These are phyloP conservation scores for Crucibulum laeve DNA, from an alignment of 768 basidiomycete genomes.

Conservation along the genomic window DNA sequence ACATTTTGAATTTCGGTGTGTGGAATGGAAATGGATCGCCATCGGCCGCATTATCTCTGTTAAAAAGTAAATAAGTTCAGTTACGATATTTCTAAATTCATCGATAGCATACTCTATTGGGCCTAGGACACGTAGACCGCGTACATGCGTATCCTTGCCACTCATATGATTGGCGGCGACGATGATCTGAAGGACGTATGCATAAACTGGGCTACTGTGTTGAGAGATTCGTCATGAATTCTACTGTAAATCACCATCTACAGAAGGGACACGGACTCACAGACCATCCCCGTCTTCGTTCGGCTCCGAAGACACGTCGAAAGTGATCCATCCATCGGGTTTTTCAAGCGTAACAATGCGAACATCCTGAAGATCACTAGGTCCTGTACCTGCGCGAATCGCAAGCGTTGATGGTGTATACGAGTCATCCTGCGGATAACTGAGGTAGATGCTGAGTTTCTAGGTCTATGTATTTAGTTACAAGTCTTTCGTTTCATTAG, in stretches of 20 bases:
- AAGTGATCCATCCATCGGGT: conserved; percentile 92
- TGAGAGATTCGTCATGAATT: conserved; percentile 3
- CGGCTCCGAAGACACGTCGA: conserved; percentile 77
- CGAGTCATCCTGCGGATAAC: conserved; percentile 85
- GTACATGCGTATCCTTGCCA: conserved; percentile 97
- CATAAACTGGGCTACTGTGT: conserved; percentile 79
- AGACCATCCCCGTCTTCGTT: conserved; percentile 76
- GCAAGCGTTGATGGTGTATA: conserved; percentile 93
- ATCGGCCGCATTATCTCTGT: conserved; percentile 41
- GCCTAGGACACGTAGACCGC: conserved; percentile 85
- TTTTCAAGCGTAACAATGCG: conserved; percentile 80
- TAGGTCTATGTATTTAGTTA: conserved; percentile 25
- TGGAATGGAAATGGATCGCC: conserved; percentile 75
- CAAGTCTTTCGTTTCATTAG: background rate
- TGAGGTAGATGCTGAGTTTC: conserved; percentile 86
- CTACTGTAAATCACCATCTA: background rate
- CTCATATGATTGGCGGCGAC: conserved; percentile 95
- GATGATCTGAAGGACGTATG: conserved; percentile 87
- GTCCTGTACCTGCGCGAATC: conserved; percentile 88
- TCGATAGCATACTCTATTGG: conserved; percentile 61
- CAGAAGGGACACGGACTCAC: too few species aligned
- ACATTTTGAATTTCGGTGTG: conserved; percentile 65
- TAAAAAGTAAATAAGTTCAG: background rate
- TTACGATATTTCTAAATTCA: conserved; percentile 4
- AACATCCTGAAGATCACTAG: conserved; percentile 90